Base-by-base conservation (phyloP, 306 rosid genomes). In the Prunus kanzakura region DNA sequence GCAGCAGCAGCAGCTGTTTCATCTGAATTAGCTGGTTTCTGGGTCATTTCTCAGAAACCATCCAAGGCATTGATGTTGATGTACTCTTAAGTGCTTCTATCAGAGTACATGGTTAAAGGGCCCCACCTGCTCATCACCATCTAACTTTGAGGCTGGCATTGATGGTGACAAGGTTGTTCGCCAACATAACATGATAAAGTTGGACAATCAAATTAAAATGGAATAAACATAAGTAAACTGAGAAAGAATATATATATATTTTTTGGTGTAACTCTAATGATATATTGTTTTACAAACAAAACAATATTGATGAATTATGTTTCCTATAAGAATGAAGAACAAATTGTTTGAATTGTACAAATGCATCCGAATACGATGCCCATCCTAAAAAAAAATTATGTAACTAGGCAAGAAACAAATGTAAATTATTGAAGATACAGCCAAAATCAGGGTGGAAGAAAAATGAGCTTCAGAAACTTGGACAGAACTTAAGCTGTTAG, bases 51-150 rank as follows among this genome's bases (percentile, higher is more conserved):
- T 64, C 54, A 73, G 61, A 63, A 79, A 67, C 66, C 81, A 86
- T 79, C 82, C 84, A 82, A 74, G 82, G 88, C 90, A 73, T 60
- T 83, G 88, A 87, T 73, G 79, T 80, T 81, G 86, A 82, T 73
- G 78, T 77, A 69, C 69, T 75, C 71, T 29, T 35, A 15, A 80
- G 54, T 60, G 74, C 56, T 85, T 30, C 86, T 10, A 85, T 78
- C 80, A 80, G 57, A 61, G 75, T 75, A 82, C 88, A 87, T 82
- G 83, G 80, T 63, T 30, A 64, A 76, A 52, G 72, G 90, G 83
- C 51, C 82, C 86, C 80, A 70, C 71, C 54, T 60, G 51, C 46
- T 54, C 76, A 55, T 57, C 52, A 67, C 81, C 81, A 69, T 81
- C 84, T 76, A 65, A 63, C 38, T 55, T 71, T n/a, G 60, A 54